Percentiles rank a stretch among this genome's conserved stretches.
phyloP scores from a whole-genome alignment of 2,329 filamentous ascomycete species.

The Trichoderma cornu-damae region DNA sequence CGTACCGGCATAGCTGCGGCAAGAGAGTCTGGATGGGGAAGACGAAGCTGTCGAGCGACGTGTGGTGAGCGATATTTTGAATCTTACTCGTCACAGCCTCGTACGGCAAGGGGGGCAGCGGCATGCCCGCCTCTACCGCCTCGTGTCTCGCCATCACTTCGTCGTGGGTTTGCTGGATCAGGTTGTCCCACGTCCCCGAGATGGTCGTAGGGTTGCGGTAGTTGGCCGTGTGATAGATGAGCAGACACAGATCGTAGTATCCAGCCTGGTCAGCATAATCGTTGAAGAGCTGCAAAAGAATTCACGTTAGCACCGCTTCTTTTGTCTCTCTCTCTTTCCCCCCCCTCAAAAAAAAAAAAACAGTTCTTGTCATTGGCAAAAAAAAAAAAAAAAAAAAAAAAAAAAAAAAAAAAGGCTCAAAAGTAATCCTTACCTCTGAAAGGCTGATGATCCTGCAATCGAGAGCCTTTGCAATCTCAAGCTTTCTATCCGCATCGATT shows the following conservation, averaged over 20 bases:
- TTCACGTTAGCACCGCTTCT: slow-evolving; percentile 23
- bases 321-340: too few relatives aligned
- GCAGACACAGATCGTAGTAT: slow-evolving; percentile 89
- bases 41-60: slow-evolving; percentile 60
- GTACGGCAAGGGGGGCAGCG: slow-evolving; percentile 54
- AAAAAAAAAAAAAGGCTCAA: neutral
- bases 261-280: slow-evolving; percentile 82
- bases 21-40: slow-evolving; percentile 59
- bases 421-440: slow-evolving; percentile 58
- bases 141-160: slow-evolving; percentile 44
- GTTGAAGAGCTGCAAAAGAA: slow-evolving; percentile 69
- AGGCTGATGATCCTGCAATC: slow-evolving; percentile 74
- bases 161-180: slow-evolving; percentile 68
- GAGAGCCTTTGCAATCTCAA: slow-evolving; percentile 60
- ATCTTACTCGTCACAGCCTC: slow-evolving; percentile 63
- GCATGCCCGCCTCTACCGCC: slow-evolving; percentile 38
- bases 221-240: slow-evolving; percentile 89
- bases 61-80: slow-evolving; percentile 59
- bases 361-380: too few relatives aligned
- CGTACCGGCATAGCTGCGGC: slow-evolving; percentile 58
- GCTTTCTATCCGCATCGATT: slow-evolving; percentile 57
- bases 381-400: neutral
- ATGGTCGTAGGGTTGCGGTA: slow-evolving; percentile 86
- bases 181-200: slow-evolving; percentile 72
- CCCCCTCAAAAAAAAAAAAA: too few relatives aligned